Base-by-base conservation (phyloP, 2,329 filamentous ascomycete species). In the Neofusicoccum cordaticola region DNA sequence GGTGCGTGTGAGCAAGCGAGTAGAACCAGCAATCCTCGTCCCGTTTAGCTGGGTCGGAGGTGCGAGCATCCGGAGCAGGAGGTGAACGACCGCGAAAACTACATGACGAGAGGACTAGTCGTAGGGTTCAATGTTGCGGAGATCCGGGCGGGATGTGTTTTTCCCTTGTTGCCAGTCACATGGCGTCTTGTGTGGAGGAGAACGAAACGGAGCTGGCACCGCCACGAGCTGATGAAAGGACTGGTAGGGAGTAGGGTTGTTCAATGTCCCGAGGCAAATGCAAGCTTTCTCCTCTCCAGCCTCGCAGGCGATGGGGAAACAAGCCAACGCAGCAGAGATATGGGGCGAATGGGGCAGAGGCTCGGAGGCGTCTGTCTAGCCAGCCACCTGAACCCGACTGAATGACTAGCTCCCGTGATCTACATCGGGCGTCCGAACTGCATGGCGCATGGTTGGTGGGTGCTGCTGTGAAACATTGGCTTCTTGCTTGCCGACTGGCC, bases 351-450 rank as follows among this genome's bases (percentile, higher is more conserved):
- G 39, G 52, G 52, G 9, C 22, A 44, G 8, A 13, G 27, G 56
- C 53, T 27, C 48, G n/a, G 17, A 37, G 31, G 39, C 50, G 17
- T 11, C 27, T 60, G 42, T 48, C 27, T 11, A 60, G 56, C 56
- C 56, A 45, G 56, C 56, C 56, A 60, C 56, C 17, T 53, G n/a
- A 42, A 45, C 42, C 56, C 56, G 56, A 60, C 27, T 44, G 42
- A 47, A 35, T 22, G 42, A 47, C 31, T 60, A 60, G 56, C 42
- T 60, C 56, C 56, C 56, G 56, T 60, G 56, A 60, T 60, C 56
- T 60, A 27, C 56, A 27, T 47, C 56, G 41, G 56, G 56, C 39
- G 56, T 60, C 39, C 22, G 42, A 37, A 11, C 9, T 60, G 31
- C 56, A 60, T 27, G 41, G 41, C 41, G n/a, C 27, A 58, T 45